phyloP scores from a whole-genome alignment of 2,329 filamentous ascomycete species.

The Neobulgaria alba region DNA sequence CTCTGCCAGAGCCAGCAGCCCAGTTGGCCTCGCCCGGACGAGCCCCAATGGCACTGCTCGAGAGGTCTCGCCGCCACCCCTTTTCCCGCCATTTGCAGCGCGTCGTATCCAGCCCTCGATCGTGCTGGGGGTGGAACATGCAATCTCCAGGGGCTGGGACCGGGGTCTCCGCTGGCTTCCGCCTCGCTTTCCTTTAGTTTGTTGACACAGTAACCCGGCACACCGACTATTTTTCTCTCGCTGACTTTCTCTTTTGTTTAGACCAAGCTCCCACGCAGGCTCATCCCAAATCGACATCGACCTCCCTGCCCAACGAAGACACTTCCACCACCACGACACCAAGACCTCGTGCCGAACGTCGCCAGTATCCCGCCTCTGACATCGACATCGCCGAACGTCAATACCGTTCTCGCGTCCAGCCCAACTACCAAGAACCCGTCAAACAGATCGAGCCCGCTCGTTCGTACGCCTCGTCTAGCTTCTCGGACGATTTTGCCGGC shows the following conservation, averaged over 20 bases:
- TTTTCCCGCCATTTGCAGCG: too few relatives aligned
- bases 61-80: too few relatives aligned
- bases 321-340: conserved; percentile 21
- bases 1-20: too few relatives aligned
- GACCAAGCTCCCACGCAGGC: conserved; percentile 32
- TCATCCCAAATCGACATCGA: conserved; percentile 44
- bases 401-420: conserved; percentile 54
- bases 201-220: conserved; percentile 35
- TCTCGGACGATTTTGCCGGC: conserved; percentile 17
- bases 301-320: conserved; percentile 28
- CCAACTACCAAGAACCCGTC: conserved; percentile 30
- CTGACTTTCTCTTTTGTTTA: conserved; percentile 21
- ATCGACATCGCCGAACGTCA: conserved; percentile 59
- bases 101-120: too few relatives aligned
- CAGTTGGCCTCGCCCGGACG: too few relatives aligned
- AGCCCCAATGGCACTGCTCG: too few relatives aligned
- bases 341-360: conserved; percentile 19
- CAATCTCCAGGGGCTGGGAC: too few relatives aligned
- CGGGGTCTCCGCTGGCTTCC: conserved; percentile 4
- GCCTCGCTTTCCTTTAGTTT: conserved; percentile 17
- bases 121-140: too few relatives aligned
- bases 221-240: conserved; percentile 23
- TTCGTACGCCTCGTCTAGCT: conserved; percentile 29
- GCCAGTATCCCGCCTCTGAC: conserved; percentile 20
- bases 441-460: conserved; percentile 33